Conservation (phyloP, 1,284 basidiomycete species). For the Cystobasidium sp. region DNA sequence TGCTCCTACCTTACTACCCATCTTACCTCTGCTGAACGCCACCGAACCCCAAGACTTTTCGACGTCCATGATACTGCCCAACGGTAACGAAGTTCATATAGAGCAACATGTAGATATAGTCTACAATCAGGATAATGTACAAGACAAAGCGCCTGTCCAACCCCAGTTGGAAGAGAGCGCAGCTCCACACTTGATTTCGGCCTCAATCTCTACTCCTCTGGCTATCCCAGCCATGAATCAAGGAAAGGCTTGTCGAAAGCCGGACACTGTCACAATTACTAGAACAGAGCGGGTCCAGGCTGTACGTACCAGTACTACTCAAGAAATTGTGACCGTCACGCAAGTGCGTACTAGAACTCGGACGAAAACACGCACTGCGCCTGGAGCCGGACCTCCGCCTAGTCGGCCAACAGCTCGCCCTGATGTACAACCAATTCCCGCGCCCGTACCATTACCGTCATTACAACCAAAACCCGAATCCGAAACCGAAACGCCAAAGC, state of each 20-base stretch:
- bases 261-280: neutral
- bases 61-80: slow-evolving; percentile 5
- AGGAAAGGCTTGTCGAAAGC: neutral
- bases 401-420: neutral
- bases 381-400: too few species aligned
- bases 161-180: neutral
- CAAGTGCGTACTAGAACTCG: too few species aligned
- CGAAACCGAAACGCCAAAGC: neutral
- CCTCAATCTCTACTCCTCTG: neutral
- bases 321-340: too few species aligned
- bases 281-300: too few species aligned
- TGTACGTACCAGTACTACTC: too few species aligned
- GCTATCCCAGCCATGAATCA: neutral
- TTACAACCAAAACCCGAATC: neutral
- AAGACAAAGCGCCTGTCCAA: neutral
- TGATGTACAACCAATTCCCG: neutral
- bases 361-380: too few species aligned
- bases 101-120: slow-evolving; percentile 10
- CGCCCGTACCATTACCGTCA: neutral
- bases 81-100: slow-evolving; percentile 2
- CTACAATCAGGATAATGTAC: neutral
- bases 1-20: slow-evolving; percentile 1
- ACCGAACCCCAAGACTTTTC: neutral
- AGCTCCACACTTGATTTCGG: slow-evolving; percentile 2
- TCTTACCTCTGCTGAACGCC: neutral